Percentiles rank a stretch among this genome's conserved stretches.
phyloP scores from a whole-genome alignment of 2,329 filamentous ascomycete species.

The Clonostachys sp. region DNA sequence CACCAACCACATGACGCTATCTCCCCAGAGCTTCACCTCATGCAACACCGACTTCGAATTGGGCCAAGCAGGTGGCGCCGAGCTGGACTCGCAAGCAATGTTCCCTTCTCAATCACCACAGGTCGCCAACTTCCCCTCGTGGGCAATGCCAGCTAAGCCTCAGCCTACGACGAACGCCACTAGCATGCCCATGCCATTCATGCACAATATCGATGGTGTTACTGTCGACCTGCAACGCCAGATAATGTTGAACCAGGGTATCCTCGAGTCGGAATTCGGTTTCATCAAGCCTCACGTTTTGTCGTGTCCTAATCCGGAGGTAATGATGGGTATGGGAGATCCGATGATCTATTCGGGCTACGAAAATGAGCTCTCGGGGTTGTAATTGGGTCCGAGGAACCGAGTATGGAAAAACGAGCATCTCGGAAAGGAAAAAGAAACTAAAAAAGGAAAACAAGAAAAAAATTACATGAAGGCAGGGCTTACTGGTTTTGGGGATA shows the following conservation, averaged over 20 bases:
- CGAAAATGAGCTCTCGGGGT: conserved; percentile 36
- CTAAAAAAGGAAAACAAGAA: neutral
- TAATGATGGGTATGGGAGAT: conserved; percentile 53
- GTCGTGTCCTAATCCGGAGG: conserved; percentile 45
- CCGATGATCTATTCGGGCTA: conserved; percentile 55
- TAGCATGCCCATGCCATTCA: conserved; percentile 18
- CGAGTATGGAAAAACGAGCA: neutral
- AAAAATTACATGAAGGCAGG: neutral
- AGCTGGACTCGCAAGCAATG: conserved; percentile 23
- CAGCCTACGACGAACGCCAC: conserved; percentile 1
- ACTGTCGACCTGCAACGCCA: conserved; percentile 8
- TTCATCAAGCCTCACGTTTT: conserved; percentile 52
- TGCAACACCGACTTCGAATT: conserved; percentile 29
- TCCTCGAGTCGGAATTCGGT: conserved; percentile 47
- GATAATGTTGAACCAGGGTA: conserved; percentile 26
- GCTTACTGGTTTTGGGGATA: too few species aligned
- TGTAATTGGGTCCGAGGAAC: conserved; percentile 18
- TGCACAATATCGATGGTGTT: conserved; percentile 36
- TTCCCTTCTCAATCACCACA: conserved; percentile 27
- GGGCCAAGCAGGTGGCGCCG: conserved; percentile 20
- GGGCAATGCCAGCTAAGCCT: conserved; percentile 16
- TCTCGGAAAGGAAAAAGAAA: neutral
- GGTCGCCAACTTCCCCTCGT: conserved; percentile 22
- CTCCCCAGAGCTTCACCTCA: conserved; percentile 44
- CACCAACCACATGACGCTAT: conserved; percentile 41